Conservation (phyloP, 805 yeast genomes). For the Yueomyces sp. region DNA sequence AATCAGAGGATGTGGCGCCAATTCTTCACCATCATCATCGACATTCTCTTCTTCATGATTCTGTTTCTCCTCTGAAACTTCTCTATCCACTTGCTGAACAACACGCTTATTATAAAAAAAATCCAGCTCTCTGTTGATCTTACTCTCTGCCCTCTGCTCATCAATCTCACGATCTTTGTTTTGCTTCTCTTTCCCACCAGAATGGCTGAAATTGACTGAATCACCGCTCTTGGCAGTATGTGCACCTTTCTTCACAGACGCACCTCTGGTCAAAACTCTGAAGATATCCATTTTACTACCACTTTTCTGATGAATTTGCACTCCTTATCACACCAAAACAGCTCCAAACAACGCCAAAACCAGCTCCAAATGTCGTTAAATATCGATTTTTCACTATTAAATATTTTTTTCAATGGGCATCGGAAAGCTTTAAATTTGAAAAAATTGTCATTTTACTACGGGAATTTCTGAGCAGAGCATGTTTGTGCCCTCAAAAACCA, state of each 20-base stretch:
- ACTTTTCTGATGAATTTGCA: neutral
- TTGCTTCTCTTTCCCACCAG: neutral
- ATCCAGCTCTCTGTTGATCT: constrained; percentile 63
- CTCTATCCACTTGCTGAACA: constrained; percentile 13
- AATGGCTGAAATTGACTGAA: neutral
- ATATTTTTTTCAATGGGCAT: neutral
- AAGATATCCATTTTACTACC: constrained; percentile 64
- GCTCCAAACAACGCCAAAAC: no score
- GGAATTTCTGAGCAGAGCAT: no score
- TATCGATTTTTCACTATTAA: no score
- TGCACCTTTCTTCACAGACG: constrained; percentile 47
- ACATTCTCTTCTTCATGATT: constrained; percentile 14
- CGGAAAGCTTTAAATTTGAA: neutral
- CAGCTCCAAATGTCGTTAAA: no score
- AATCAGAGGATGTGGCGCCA: constrained; percentile 29
- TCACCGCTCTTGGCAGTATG: constrained; percentile 10
- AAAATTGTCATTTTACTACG: no score
- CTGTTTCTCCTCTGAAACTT: constrained; percentile 2
- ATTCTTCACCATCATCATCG: constrained; percentile 20
- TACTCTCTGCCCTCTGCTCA: constrained; percentile 22
- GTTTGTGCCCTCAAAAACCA: no score
- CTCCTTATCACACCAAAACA: no score
- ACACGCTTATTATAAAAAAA: constrained; percentile 56
- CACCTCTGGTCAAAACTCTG: constrained; percentile 74
- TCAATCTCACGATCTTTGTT: constrained; percentile 12